A percentile compares a stretch with the other conserved stretches of the same genome.
Evolutionary conservation across 108 stramenopile species (phyloP).

Genomic region (Pseudonitzschia multiseries): DNA sequence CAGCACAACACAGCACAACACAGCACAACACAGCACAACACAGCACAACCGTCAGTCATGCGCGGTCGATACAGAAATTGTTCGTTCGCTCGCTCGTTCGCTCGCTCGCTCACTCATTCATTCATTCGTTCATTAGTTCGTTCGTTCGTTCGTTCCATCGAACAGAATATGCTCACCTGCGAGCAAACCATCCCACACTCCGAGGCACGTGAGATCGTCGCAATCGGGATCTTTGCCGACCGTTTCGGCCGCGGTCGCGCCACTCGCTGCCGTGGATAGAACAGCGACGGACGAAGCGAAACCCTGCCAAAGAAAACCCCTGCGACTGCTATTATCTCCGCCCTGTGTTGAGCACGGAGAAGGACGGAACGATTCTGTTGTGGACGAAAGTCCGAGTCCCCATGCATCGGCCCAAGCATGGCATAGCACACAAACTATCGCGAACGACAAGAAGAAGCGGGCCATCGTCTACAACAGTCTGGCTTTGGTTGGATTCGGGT

Average conservation of each 20-base stretch:
- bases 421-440: not conserved
- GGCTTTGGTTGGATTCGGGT: not conserved
- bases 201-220: slow-evolving; percentile 66
- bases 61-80: not conserved
- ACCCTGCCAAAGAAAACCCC: not conserved
- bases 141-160: not conserved
- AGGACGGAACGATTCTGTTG: not conserved
- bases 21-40: too few species aligned
- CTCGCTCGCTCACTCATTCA: not conserved
- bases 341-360: not conserved
- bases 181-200: slow-evolving; percentile 86
- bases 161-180: slow-evolving; percentile 27
- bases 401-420: not conserved
- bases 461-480: not conserved
- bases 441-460: not conserved
- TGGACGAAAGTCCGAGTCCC: not conserved
- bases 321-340: slow-evolving; percentile 1
- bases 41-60: too few species aligned
- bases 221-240: slow-evolving; percentile 78
- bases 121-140: not conserved
- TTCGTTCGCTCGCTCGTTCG: not conserved
- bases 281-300: not conserved
- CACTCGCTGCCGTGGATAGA: not conserved
- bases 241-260: slow-evolving; percentile 55
- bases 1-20: too few species aligned